These are phyloP conservation scores for Verticillium albo-atrum DNA, from an alignment of 2,329 filamentous ascomycete species.

Conservation along the genomic window DNA sequence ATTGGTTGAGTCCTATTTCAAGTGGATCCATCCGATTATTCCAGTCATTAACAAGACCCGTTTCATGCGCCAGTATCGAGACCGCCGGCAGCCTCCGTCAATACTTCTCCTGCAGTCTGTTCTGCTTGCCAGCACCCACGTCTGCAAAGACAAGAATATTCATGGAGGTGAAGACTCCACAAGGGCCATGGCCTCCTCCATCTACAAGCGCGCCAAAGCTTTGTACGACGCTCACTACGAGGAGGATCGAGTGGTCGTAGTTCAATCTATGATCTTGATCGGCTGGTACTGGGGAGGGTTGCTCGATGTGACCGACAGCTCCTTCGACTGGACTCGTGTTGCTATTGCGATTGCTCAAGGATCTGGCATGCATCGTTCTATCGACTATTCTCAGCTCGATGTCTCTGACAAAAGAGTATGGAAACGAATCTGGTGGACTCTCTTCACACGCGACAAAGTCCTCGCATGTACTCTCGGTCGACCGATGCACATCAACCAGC, in stretches of 20 bases:
- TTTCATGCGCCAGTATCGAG: conserved; percentile 90
- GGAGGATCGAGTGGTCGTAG: conserved; percentile 92
- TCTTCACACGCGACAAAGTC: conserved; percentile 92
- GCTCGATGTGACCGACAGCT: conserved; percentile 97
- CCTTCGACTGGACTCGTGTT: conserved; percentile 98
- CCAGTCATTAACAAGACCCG: conserved; percentile 89
- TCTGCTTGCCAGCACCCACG: conserved; percentile 85
- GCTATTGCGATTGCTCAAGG: conserved; percentile 95
- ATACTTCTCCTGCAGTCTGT: conserved; percentile 88
- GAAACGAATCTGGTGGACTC: conserved; percentile 98
- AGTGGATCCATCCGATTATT: conserved; percentile 92
- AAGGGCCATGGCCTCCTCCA: conserved; percentile 89
- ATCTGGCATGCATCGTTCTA: conserved; percentile 95
- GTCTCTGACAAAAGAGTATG: conserved; percentile 87
- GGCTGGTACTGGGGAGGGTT: conserved; percentile 99
- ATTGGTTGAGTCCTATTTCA: conserved; percentile 89
- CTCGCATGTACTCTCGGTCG: conserved; percentile 91
- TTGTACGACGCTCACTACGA: conserved; percentile 97
- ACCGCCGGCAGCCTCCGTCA: conserved; percentile 88
- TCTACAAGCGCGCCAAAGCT: conserved; percentile 95
- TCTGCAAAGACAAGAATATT: conserved; percentile 89
- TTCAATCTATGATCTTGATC: conserved; percentile 90
- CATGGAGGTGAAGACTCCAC: conserved; percentile 96
- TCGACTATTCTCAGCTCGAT: conserved; percentile 90
- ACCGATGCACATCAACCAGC: conserved; percentile 90